Base-by-base conservation (phyloP, 2,329 filamentous ascomycete species). In the Neofusicoccum sp. region DNA sequence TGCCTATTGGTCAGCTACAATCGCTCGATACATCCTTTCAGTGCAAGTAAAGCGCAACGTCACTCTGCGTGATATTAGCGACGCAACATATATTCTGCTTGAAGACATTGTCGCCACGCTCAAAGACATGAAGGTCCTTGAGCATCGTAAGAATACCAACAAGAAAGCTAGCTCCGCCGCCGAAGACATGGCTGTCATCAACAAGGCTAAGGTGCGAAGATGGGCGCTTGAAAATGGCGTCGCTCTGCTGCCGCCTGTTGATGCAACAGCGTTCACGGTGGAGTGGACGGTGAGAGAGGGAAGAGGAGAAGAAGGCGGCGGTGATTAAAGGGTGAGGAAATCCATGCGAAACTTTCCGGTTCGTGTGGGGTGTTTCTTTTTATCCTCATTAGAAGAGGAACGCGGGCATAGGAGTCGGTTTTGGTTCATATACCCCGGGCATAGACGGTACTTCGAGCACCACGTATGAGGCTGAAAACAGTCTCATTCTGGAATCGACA, bases 1-100 rank as follows among this genome's bases (percentile, higher is more conserved):
- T 69, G 84, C 90, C 5, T 97, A 91, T 77, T 98, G 94, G 94
- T 88, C 89, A 1, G 88, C 89, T 47, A 91, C 95, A 68, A 88
- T 97, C 66, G 89, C 89, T 5, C 83, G 92, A n/a, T 91, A 78
- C 62, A 76, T 88, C 31, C 73, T 85, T n/a, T 66, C 73, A 7
- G 76, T 76, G 49, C 76, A 74, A 4, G 71, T 76, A 11, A 83
- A 79, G 68, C 81, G 81, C 69, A 79, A 74, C 43, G 77, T 93
- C 60, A 89, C 89, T 9, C 80, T 96, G 9, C 84, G 87, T 52
- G 85, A 90, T 63, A 89, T 94, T 70, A 91, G 91, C 60, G 80
- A 85, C 54, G 87, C 85, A 43, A 97, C 93, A 0, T 96, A 91
- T 81, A 96, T 98, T 74, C 82, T 89, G 62, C 84, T 85, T 0